Conservation (phyloP, 179 eudicot genomes). For the Spinacia oleracea region DNA sequence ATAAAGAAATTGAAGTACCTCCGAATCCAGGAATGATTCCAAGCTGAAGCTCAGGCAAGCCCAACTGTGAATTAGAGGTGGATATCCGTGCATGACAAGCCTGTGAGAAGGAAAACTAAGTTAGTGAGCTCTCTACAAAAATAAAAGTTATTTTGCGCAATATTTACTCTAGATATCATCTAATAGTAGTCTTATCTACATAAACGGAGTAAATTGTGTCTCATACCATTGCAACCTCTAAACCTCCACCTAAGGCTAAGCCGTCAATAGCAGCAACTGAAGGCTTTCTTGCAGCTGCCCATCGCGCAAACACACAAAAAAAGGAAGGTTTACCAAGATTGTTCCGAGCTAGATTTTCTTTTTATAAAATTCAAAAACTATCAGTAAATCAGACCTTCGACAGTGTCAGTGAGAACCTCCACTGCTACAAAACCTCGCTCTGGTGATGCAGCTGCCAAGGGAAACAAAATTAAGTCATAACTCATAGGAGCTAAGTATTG, state of each 20-base stretch:
- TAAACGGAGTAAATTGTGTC: background rate
- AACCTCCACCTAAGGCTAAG: conserved; percentile 89
- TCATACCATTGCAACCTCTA: conserved; percentile 95
- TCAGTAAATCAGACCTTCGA: conserved; percentile 66
- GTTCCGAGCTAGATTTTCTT: background rate
- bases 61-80: conserved; percentile 82
- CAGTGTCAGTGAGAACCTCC: conserved; percentile 75
- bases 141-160: background rate
- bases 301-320: background rate
- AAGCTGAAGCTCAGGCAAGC: conserved; percentile 92
- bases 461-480: conserved; percentile 1
- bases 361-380: conserved; percentile 9
- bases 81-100: conserved; percentile 89
- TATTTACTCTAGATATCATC: background rate
- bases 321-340: conserved; percentile 1
- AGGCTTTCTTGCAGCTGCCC: conserved; percentile 76
- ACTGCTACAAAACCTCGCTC: conserved; percentile 80
- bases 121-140: conserved; percentile 5
- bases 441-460: conserved; percentile 52
- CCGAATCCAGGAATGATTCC: conserved; percentile 95
- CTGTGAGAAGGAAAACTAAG: conserved; percentile 34
- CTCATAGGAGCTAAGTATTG: background rate
- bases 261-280: conserved; percentile 97
- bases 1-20: conserved; percentile 46
- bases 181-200: conserved; percentile 1